Conservation (phyloP, 2,329 filamentous ascomycete species). For the Arthrobotrys musiformis region DNA sequence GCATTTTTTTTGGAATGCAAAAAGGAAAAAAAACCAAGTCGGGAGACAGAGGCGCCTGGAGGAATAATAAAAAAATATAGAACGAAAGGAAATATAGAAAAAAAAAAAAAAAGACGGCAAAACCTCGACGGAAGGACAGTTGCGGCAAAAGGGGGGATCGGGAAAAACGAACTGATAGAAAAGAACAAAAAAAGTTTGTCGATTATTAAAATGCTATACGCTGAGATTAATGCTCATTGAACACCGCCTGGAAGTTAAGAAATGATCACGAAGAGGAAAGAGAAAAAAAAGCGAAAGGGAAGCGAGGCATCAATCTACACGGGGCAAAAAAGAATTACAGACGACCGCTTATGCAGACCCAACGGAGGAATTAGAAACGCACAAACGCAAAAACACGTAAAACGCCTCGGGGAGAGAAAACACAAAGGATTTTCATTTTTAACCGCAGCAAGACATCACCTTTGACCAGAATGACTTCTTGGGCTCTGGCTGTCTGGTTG, state of each 20-base stretch:
- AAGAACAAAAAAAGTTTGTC: conserved; percentile 40
- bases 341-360: conserved; percentile 55
- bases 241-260: conserved; percentile 47
- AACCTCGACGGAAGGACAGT: conserved; percentile 30
- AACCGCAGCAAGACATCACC: conserved; percentile 94
- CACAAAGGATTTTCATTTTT: too few relatives aligned
- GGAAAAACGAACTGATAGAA: conserved; percentile 28
- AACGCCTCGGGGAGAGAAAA: conserved; percentile 59
- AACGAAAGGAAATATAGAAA: conserved; percentile 27
- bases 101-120: conserved; percentile 56
- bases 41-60: conserved; percentile 14
- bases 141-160: conserved; percentile 26
- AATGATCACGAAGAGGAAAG: conserved; percentile 27
- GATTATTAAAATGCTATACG: conserved; percentile 56
- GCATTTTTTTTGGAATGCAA: conserved; percentile 34
- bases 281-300: conserved; percentile 18
- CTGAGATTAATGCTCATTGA: conserved; percentile 56
- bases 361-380: conserved; percentile 50
- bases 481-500: conserved; percentile 72
- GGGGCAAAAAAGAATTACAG: conserved; percentile 56
- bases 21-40: not conserved
- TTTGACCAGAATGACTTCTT: conserved; percentile 88
- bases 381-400: conserved; percentile 54
- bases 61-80: conserved; percentile 57
- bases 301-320: conserved; percentile 54